These are phyloP conservation scores for Saccharomyces hybrid DNA, from an alignment of 1,139 yeast genomes.

Conservation along the genomic window DNA sequence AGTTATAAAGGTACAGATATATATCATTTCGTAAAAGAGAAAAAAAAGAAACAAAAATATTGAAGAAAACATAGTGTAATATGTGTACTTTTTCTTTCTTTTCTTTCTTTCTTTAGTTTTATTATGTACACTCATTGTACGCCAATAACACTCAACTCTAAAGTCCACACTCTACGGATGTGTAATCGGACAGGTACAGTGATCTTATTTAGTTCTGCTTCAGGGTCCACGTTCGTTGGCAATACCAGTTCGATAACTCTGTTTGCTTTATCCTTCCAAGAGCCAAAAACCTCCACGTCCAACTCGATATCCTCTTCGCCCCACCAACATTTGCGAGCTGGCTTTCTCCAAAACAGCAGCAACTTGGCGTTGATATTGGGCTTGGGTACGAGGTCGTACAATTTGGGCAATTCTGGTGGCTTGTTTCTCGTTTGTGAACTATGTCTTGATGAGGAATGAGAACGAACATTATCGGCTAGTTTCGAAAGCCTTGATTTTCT, in stretches of 20 bases:
- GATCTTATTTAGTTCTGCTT: conserved; percentile 20
- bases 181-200: conserved; percentile 32
- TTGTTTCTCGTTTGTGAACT: conserved; percentile 44
- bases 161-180: conserved; percentile 39
- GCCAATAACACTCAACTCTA: conserved; percentile 38
- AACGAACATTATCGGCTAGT: conserved; percentile 37
- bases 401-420: conserved; percentile 30
- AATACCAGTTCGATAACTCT: conserved; percentile 17
- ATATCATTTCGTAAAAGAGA: background rate
- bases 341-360: conserved; percentile 91
- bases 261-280: conserved; percentile 16
- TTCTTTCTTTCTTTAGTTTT: background rate
- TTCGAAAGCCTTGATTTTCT: conserved; percentile 44
- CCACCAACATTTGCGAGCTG: conserved; percentile 99
- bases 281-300: conserved; percentile 36
- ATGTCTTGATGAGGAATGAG: conserved; percentile 38
- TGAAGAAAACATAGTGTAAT: background rate
- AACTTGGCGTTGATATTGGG: conserved; percentile 49
- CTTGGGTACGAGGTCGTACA: conserved; percentile 31
- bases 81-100: background rate
- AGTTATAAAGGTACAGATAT: background rate
- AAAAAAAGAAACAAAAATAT: background rate
- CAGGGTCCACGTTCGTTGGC: conserved; percentile 16
- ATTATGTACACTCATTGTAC: conserved; percentile 27
- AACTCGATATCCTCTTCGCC: conserved; percentile 56